Conservation (phyloP, 2,329 filamentous ascomycete species). For the Calonectria ilicicola region DNA sequence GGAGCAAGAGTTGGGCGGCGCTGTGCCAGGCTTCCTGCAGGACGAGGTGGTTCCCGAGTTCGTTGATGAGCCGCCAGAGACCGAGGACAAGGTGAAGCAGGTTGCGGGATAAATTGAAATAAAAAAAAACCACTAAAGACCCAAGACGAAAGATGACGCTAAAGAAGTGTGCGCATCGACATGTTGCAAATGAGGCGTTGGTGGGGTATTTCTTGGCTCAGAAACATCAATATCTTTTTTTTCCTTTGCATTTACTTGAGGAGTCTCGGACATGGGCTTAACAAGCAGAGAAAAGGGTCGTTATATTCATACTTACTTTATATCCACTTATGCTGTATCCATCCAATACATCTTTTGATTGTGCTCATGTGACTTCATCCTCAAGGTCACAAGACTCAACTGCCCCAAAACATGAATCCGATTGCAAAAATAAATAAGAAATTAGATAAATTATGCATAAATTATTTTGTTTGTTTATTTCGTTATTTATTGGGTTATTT, state of each 20-base stretch:
- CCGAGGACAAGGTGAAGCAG: constrained; percentile 83
- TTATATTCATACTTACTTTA: constrained; percentile 11
- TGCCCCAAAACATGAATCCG: no score
- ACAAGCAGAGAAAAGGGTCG: constrained; percentile 9
- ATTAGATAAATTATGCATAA: no score
- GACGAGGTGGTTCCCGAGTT: constrained; percentile 90
- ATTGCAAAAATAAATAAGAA: no score
- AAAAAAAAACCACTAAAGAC: neutral
- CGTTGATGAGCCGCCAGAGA: constrained; percentile 88
- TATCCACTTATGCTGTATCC: constrained; percentile 13
- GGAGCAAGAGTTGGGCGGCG: constrained; percentile 74
- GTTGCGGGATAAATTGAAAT: constrained; percentile 65
- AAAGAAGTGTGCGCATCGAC: neutral
- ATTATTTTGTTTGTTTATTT: no score
- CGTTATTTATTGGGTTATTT: no score
- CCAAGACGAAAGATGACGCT: neutral
- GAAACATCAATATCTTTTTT: neutral
- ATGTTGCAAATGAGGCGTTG: constrained; percentile 37
- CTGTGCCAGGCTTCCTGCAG: constrained; percentile 86
- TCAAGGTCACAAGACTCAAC: no score
- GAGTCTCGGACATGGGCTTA: constrained; percentile 12
- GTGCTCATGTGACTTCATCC: no score
- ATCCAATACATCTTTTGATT: neutral
- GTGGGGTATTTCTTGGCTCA: constrained; percentile 29
- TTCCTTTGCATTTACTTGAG: constrained; percentile 1